phyloP scores from a whole-genome alignment of 2,329 filamentous ascomycete species.

The Ophiobolus disseminans region DNA sequence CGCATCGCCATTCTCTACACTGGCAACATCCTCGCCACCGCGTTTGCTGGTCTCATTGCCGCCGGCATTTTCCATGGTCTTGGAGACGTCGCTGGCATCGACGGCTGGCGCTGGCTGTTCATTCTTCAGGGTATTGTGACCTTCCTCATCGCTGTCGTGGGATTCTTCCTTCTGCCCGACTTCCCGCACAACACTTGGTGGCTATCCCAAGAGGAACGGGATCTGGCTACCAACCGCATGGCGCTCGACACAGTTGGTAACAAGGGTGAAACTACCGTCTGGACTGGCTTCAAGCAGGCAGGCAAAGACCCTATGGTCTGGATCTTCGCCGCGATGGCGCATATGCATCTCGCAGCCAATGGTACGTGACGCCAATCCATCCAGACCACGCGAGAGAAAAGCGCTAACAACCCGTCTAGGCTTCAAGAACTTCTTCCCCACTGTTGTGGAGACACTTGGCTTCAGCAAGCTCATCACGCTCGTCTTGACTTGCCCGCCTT shows the following conservation, averaged over 20 bases:
- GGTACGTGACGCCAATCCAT: constrained; percentile 2
- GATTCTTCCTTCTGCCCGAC: constrained; percentile 53
- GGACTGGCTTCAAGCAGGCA: constrained; percentile 60
- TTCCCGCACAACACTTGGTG: constrained; percentile 52
- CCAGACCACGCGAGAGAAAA: background rate
- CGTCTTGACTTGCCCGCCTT: constrained; percentile 53
- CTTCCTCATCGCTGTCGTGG: constrained; percentile 41
- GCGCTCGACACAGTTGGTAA: constrained; percentile 60
- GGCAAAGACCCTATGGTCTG: constrained; percentile 57
- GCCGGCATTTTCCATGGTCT: constrained; percentile 44
- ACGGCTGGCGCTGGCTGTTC: constrained; percentile 40
- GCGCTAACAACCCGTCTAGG: constrained; percentile 4
- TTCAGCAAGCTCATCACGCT: constrained; percentile 60
- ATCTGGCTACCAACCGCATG: constrained; percentile 43
- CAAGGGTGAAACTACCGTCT: constrained; percentile 53
- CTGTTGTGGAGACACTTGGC: constrained; percentile 59
- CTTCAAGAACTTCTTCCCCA: constrained; percentile 58
- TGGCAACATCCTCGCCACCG: constrained; percentile 51
- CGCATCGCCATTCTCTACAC: constrained; percentile 60
- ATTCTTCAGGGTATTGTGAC: constrained; percentile 41
- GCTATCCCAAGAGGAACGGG: constrained; percentile 56
- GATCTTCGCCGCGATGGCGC: constrained; percentile 47
- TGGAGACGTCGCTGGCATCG: constrained; percentile 28
- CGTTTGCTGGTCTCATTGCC: constrained; percentile 54
- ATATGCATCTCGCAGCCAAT: constrained; percentile 38